Base-by-base conservation (phyloP, 192 early-diverging fungal genomes). In the Backusella morwellensis region DNA sequence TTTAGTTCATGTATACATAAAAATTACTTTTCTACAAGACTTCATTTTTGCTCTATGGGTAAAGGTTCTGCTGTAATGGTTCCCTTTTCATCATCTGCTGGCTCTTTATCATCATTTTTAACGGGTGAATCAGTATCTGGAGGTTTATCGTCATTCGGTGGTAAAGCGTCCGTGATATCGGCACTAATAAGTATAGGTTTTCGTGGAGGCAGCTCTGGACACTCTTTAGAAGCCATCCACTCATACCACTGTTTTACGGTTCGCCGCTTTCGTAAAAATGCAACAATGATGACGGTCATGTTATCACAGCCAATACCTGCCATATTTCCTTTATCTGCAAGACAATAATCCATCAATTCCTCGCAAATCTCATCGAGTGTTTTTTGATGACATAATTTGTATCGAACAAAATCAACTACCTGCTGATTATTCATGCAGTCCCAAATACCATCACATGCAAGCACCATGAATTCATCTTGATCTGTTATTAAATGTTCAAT, bases 371-470 rank as follows among this genome's bases (percentile, higher is more conserved):
- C 83, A 70, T 81, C 84, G 7, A 96, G 85, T 47, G 85, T 81
- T 72, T 86, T 80, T 76, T 88, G 86, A 35, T 91, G 85, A 1
- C 86, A 85, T 40, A 98, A 84, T 77, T 88, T 86, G 47, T 86
- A 77, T 44, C 95, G 91, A 40, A 98, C 90, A 87, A 96, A 98
- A 72, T 94, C 91, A 38, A 95, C 91, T 14, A 96, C 91, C 77
- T 97, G 87, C 78, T 98, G 94, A 80, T 92, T 95, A 34, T 86
- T 88, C 91, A 97, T 92, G 83, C 94, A 95, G 84, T 99, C 98
- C 97, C 97, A 99, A 78, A 99, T 98, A 93, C 95, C 98, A 82
- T 99, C 98, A 83, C 98, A 99, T 4, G 97, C 98, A 56, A 99
- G 56, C 4, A 98, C 94, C 41, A 99, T 75, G 81, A 98, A 99